These are phyloP conservation scores for Neoboletus brunneissimus DNA, from an alignment of 768 basidiomycete species.

Conservation along the genomic window DNA sequence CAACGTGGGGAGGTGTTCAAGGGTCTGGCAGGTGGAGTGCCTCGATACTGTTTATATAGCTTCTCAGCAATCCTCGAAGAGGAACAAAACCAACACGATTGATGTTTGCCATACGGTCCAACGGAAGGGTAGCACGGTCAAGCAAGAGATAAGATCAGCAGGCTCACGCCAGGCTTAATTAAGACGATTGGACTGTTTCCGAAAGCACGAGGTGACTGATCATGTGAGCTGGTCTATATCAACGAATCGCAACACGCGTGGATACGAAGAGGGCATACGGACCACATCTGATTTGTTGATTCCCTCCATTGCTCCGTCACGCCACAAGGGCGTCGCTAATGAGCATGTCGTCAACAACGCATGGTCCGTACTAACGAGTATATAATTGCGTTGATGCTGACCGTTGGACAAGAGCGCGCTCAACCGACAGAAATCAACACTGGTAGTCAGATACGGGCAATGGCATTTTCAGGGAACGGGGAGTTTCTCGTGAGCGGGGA, in stretches of 20 bases:
- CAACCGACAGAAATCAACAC: neutral
- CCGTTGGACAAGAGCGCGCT: neutral
- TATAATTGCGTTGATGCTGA: neutral
- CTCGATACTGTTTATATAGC: slow-evolving; percentile 2
- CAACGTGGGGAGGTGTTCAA: neutral
- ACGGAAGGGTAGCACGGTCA: neutral
- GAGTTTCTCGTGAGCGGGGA: slow-evolving; percentile 8
- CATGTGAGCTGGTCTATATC: slow-evolving; percentile 7
- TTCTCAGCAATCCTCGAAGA: neutral
- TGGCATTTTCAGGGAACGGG: slow-evolving; percentile 5
- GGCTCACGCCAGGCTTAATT: neutral
- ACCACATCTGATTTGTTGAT: neutral
- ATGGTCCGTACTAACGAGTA: neutral
- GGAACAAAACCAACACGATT: slow-evolving; percentile 1
- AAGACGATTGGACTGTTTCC: neutral
- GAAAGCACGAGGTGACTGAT: slow-evolving; percentile 1
- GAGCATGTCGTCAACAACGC: neutral
- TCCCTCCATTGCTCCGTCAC: neutral
- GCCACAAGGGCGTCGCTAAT: neutral
- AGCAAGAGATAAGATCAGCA: slow-evolving; percentile 10
- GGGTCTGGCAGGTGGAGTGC: neutral
- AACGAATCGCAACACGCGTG: neutral
- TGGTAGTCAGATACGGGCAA: slow-evolving; percentile 1
- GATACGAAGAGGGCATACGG: neutral
- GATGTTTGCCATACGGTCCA: neutral